These are phyloP conservation scores for Leccinum fibrillosum DNA, from an alignment of 768 basidiomycete species.

Conservation along the genomic window DNA sequence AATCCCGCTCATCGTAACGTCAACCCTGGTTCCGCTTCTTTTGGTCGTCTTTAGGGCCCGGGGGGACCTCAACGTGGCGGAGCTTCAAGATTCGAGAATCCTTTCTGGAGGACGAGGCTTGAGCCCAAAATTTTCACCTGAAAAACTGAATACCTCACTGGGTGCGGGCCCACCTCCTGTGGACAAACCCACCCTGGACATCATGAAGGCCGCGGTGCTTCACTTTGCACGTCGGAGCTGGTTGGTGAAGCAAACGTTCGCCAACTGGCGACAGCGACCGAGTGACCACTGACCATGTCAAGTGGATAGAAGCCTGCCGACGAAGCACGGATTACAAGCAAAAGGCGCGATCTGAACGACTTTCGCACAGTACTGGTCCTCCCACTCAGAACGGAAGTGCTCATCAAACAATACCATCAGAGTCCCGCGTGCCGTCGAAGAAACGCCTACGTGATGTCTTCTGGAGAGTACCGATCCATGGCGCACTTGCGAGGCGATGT, in stretches of 20 bases:
- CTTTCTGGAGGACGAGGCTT: background rate
- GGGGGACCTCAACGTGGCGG: too few relatives aligned
- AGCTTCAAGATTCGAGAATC: too few relatives aligned
- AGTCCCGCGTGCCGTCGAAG: constrained; percentile 18
- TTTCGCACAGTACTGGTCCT: constrained; percentile 25
- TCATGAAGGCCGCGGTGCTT: constrained; percentile 39
- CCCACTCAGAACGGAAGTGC: constrained; percentile 21
- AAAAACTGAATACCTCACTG: constrained; percentile 6
- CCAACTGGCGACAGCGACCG: constrained; percentile 45
- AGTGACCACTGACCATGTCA: constrained; percentile 36
- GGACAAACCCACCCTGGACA: constrained; percentile 18
- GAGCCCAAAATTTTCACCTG: background rate
- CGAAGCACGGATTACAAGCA: constrained; percentile 61
- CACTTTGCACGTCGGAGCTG: constrained; percentile 40
- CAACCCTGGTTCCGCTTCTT: too few relatives aligned
- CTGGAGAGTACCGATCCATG: constrained; percentile 49
- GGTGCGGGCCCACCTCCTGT: background rate
- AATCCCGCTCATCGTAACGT: too few relatives aligned
- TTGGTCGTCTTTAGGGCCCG: too few relatives aligned
- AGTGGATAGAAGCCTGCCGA: constrained; percentile 60
- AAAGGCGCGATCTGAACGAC: constrained; percentile 39
- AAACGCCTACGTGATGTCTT: constrained; percentile 35
- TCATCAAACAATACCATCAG: constrained; percentile 16
- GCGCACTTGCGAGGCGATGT: constrained; percentile 60
- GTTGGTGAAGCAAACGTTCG: constrained; percentile 41